phyloP scores from a whole-genome alignment of 768 basidiomycete species.

The Cystoderma amianthinum region DNA sequence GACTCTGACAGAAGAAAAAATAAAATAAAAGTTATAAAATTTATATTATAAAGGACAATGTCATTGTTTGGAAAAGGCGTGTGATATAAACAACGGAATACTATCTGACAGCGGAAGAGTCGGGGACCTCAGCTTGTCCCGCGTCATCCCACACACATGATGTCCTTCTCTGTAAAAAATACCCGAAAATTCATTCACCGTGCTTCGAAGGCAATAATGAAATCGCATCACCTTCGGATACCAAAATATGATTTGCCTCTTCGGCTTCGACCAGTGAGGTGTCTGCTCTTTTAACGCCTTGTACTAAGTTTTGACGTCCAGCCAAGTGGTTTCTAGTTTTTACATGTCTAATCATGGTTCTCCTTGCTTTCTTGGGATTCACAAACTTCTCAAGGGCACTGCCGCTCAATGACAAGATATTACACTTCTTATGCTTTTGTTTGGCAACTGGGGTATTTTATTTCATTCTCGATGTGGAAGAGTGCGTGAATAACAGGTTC shows the following conservation, averaged over 20 bases:
- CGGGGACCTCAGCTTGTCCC: not conserved
- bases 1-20: not conserved
- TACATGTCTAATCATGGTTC: conserved; percentile 59
- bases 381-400: conserved; percentile 59
- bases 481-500: conserved; percentile 43
- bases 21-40: not conserved
- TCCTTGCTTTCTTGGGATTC: conserved; percentile 72
- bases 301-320: not conserved
- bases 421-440: conserved; percentile 74
- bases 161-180: conserved; percentile 8
- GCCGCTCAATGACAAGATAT: conserved; percentile 72
- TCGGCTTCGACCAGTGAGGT: conserved; percentile 60
- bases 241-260: conserved; percentile 67
- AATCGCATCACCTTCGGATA: conserved; percentile 54
- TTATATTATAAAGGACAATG: too few relatives aligned
- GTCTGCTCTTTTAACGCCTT: conserved; percentile 8
- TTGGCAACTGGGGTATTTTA: conserved; percentile 78
- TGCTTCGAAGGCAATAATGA: conserved; percentile 59
- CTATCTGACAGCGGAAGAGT: not conserved
- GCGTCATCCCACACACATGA: conserved; percentile 1
- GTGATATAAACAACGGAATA: not conserved
- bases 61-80: not conserved
- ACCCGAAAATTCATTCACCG: conserved; percentile 32
- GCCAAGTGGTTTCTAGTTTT: conserved; percentile 76
- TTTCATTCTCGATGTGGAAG: conserved; percentile 84